Percentiles rank a stretch among this genome's conserved stretches.
Conservation (phyloP, 495 filamentous ascomycete genomes). For the Jackrogersella minutella region DNA sequence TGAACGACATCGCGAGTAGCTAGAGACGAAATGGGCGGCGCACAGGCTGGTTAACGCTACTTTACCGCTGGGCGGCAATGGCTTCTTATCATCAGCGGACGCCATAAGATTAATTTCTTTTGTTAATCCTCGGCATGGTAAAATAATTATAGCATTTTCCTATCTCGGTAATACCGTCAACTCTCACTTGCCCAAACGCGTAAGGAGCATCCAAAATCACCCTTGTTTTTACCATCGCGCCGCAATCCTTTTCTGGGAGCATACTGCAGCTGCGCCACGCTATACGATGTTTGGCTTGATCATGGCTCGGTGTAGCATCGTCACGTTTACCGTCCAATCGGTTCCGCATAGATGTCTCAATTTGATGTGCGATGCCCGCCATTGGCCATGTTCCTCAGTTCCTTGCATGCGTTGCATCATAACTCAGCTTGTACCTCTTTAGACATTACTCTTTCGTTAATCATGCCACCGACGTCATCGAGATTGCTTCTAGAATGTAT, state of each 20-base stretch:
- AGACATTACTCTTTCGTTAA: neutral
- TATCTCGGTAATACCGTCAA: neutral
- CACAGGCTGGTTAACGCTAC: neutral
- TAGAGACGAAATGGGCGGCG: neutral
- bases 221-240: conserved; percentile 19
- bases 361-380: neutral
- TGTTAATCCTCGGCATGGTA: neutral
- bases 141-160: neutral
- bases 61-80: neutral
- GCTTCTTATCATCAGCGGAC: neutral
- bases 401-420: neutral
- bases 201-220: conserved; percentile 6
- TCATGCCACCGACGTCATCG: neutral
- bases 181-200: conserved; percentile 14
- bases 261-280: conserved; percentile 14
- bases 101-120: neutral
- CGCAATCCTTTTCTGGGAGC: conserved; percentile 29
- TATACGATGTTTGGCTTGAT: neutral
- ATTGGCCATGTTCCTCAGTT: conserved; percentile 6
- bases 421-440: neutral
- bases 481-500: neutral
- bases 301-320: neutral
- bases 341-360: neutral
- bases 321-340: conserved; percentile 6
- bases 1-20: neutral